Conservation (phyloP, 306 rosid genomes). For the Trichosanthes cucumerina region DNA sequence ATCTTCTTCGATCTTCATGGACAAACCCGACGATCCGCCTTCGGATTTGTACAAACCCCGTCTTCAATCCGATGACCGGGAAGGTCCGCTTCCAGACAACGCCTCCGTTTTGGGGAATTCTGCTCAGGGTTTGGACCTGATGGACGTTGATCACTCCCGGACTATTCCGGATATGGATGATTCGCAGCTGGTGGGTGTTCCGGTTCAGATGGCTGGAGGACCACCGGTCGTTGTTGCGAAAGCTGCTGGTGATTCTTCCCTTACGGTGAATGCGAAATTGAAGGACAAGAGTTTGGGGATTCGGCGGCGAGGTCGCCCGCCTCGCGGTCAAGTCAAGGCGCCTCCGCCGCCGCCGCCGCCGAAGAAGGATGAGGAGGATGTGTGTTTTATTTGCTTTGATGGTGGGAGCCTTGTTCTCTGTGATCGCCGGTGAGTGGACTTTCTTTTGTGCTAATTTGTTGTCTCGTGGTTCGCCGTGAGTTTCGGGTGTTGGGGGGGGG, state of each 20-base stretch:
- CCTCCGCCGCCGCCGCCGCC: conserved; percentile 23
- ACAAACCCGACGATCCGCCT: not conserved
- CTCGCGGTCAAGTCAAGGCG: conserved; percentile 29
- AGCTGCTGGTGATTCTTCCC: not conserved
- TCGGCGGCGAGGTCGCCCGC: conserved; percentile 77
- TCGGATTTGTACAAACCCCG: not conserved
- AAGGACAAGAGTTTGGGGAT: conserved; percentile 26
- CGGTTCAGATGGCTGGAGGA: not conserved
- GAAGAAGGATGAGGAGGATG: conserved; percentile 71
- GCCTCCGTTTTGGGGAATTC: not conserved
- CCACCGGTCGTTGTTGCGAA: conserved; percentile 6
- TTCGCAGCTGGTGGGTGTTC: not conserved
- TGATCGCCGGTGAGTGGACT: conserved; percentile 81
- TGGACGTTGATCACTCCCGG: not conserved
- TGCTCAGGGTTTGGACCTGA: not conserved
- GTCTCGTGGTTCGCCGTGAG: not conserved
- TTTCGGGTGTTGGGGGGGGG: not conserved
- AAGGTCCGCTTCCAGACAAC: not conserved
- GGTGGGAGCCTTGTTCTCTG: conserved; percentile 98
- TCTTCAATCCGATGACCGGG: not conserved
- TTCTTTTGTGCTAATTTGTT: not conserved
- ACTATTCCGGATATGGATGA: not conserved
- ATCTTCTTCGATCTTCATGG: not conserved
- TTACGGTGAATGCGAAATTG: not conserved
- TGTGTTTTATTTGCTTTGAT: conserved; percentile 92